These are phyloP conservation scores for Dictyostelium capitatum DNA, from an alignment of 78 protist genomes.

Conservation along the genomic window DNA sequence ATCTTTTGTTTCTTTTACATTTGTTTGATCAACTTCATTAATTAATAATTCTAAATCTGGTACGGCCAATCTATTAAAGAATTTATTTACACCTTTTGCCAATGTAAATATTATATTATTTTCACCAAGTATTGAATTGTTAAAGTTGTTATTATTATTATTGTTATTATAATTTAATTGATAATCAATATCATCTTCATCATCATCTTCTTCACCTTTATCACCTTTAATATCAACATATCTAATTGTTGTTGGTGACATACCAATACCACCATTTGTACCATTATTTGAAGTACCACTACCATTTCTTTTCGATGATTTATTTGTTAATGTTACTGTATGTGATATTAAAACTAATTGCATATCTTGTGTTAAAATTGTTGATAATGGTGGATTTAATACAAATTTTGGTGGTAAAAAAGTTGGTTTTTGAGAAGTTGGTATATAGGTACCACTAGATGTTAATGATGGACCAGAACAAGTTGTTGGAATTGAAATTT, in stretches of 20 bases:
- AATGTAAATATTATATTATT: background rate
- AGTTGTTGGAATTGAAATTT: background rate
- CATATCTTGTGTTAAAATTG: conserved; percentile 32
- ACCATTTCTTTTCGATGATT: background rate
- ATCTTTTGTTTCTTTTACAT: background rate
- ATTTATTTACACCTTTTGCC: background rate
- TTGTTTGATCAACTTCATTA: conserved; percentile 22
- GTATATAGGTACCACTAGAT: conserved; percentile 2
- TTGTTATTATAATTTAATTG: background rate
- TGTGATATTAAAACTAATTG: conserved; percentile 68
- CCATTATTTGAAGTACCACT: background rate
- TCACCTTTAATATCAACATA: background rate
- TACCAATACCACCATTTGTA: background rate
- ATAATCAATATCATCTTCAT: conserved; percentile 4
- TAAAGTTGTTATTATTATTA: background rate
- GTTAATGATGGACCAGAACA: conserved; percentile 1
- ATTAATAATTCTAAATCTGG: conserved; percentile 60
- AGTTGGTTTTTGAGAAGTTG: background rate
- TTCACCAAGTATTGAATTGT: background rate
- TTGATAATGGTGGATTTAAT: conserved; percentile 35
- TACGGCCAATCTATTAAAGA: conserved; percentile 37
- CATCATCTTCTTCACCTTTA: background rate
- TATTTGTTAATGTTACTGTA: conserved; percentile 12
- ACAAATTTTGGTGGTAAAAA: conserved; percentile 14
- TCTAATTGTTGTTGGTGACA: background rate